Evolutionary conservation across 176 grass and related monocot genomes (phyloP), one percentile per base, ranked within the genome.

Genomic region (Hsuehochloa calcarea): DNA sequence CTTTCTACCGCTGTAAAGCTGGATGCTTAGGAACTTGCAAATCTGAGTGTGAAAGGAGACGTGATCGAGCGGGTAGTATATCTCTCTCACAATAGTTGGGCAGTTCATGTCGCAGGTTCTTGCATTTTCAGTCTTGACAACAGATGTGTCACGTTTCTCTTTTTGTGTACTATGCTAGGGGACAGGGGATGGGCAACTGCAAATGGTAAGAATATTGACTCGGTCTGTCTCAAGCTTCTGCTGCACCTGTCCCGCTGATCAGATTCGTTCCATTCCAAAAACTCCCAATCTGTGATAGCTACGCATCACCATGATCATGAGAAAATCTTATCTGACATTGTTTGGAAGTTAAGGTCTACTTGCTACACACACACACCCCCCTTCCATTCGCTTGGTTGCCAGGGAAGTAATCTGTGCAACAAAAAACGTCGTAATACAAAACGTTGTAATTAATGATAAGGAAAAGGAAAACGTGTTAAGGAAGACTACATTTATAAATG

Each of bases 181-280:
- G 38, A 15, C 76, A 79, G 76, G 76, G 76, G 25, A 79, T 52
- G 78, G 62, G 20, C 26, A 23, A 51, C 62, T 51, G 61, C 29
- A 39, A 68, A 80, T 25, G 45, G 78, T 39, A 52, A 80, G 6
- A 47, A 65, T 19, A 65, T 60, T 22, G 60, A n/a, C 43, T 46
- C 1, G 41, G 3, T 40, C 25, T 65, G 41, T 65, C 61, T 66
- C 75, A 6, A 12, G 39, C 44, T 80, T 5, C 61, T 10, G 23
- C 60, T 6, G 43, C 77, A 5, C 8, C 26, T 51, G 78, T 40
- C 73, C 17, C 34, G 10, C 23, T 38, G 50, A 23, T 31, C 27
- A 16, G 44, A 51, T 80, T 31, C 44, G 44, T 50, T 54, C 20
- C 78, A 80, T 37, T 46, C 62, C 31, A 27, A 49, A 67, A 80